A percentile compares a stretch with the other conserved stretches of the same genome.
Evolutionary conservation across 1,139 yeast genomes (phyloP).

Genomic region (Lodderomyces oxycetoniae): DNA sequence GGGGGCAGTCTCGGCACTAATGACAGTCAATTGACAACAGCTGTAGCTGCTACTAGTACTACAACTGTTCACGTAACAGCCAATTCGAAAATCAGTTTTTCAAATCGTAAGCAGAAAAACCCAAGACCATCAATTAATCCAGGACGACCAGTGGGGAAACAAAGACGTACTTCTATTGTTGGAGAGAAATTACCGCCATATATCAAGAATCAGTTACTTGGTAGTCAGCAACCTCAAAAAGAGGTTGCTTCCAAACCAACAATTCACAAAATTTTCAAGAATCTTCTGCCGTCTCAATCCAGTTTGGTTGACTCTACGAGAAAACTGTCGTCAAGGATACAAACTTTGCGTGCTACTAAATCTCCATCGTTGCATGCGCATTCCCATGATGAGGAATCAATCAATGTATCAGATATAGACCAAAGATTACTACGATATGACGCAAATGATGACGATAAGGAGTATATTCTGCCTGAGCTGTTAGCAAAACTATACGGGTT

Average conservation of each 20-base stretch:
- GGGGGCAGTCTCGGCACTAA: constrained; percentile 9
- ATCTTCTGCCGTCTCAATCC: constrained; percentile 6
- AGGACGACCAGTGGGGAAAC: constrained; percentile 3
- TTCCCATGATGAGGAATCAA: constrained; percentile 13
- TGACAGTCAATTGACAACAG: constrained; percentile 22
- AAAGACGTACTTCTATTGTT: constrained; percentile 33
- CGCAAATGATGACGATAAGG: constrained; percentile 30
- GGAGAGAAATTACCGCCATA: constrained; percentile 39
- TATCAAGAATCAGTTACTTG: constrained; percentile 29
- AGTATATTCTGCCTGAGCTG: constrained; percentile 43
- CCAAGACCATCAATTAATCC: constrained; percentile 1
- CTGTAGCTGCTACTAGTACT: constrained; percentile 32
- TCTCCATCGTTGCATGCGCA: constrained; percentile 37
- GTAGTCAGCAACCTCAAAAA: constrained; percentile 9
- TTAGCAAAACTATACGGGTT: constrained; percentile 29
- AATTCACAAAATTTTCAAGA: constrained; percentile 1
- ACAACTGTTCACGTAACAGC: constrained; percentile 35
- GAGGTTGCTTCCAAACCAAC: constrained; percentile 11
- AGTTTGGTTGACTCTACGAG: constrained; percentile 9
- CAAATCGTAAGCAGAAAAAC: neutral
- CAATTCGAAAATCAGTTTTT: constrained; percentile 1
- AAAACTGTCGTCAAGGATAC: constrained; percentile 26
- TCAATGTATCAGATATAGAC: constrained; percentile 14
- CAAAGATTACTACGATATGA: constrained; percentile 11
- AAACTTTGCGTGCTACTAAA: constrained; percentile 31